phyloP scores from a whole-genome alignment of 139 green algal genomes.

The Coelastrella sp. region DNA sequence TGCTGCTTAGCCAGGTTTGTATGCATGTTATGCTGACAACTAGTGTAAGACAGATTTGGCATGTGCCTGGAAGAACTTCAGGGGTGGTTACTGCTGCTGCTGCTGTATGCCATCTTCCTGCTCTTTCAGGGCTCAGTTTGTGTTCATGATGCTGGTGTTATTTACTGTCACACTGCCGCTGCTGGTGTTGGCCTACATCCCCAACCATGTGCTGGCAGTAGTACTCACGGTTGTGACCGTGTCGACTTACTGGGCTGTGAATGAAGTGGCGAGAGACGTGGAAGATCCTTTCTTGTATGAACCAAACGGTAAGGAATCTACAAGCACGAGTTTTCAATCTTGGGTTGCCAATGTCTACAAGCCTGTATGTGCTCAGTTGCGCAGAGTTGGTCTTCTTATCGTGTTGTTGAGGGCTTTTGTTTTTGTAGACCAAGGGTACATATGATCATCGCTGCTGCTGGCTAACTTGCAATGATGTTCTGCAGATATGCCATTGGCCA shows the following conservation, averaged over 20 bases:
- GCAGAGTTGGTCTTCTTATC: too few relatives aligned
- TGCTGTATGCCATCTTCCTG: slow-evolving; percentile 18
- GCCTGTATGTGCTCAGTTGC: too few relatives aligned
- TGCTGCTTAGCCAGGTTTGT: too few relatives aligned
- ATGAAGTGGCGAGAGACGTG: slow-evolving; percentile 70
- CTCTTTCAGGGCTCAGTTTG: slow-evolving; percentile 48
- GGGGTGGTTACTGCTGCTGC: not conserved
- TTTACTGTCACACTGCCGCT: slow-evolving; percentile 35
- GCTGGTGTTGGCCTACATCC: slow-evolving; percentile 42
- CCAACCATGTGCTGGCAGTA: slow-evolving; percentile 27
- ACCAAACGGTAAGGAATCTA: slow-evolving; percentile 60
- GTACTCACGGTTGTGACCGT: slow-evolving; percentile 49
- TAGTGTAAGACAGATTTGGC: too few relatives aligned
- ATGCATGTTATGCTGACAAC: too few relatives aligned
- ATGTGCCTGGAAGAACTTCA: not conserved
- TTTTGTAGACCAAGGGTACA: too few relatives aligned
- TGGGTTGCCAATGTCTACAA: too few relatives aligned
- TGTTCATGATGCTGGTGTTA: slow-evolving; percentile 57
- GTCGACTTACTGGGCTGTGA: slow-evolving; percentile 58
- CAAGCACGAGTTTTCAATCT: too few relatives aligned
- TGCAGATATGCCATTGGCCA: slow-evolving; percentile 44
- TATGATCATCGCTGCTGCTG: too few relatives aligned
- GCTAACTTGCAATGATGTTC: too few relatives aligned
- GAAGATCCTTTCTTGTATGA: slow-evolving; percentile 70
- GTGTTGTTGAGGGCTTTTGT: not conserved